Conservation (phyloP, 140 eudicot genomes). For the Ambrosia hybrid region DNA sequence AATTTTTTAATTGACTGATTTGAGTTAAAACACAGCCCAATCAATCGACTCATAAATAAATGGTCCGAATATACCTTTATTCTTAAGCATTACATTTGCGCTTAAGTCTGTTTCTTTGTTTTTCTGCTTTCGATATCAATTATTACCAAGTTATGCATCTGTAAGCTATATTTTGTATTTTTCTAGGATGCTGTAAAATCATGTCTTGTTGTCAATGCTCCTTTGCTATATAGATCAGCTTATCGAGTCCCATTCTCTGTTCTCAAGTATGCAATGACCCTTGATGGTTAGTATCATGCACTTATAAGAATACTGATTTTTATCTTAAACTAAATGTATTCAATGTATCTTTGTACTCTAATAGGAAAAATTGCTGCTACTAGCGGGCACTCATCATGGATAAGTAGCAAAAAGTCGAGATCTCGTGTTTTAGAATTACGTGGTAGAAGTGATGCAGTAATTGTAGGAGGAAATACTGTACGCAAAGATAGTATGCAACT, state of each 20-base stretch:
- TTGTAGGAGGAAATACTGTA: slow-evolving; percentile 39
- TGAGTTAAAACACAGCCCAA: not conserved
- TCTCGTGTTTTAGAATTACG: slow-evolving; percentile 81
- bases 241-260: slow-evolving; percentile 71
- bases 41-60: not conserved
- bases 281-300: slow-evolving; percentile 10
- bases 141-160: not conserved
- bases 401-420: slow-evolving; percentile 82
- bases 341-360: slow-evolving; percentile 16
- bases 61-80: not conserved
- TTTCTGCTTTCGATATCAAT: slow-evolving; percentile 1
- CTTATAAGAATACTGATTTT: not conserved
- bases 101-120: slow-evolving; percentile 10
- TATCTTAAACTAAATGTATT: not conserved
- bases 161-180: slow-evolving; percentile 3
- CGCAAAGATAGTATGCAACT: slow-evolving; percentile 76
- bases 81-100: not conserved
- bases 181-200: slow-evolving; percentile 81
- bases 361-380: slow-evolving; percentile 94
- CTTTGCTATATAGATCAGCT: slow-evolving; percentile 88
- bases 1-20: not conserved
- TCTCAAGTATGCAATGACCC: no score
- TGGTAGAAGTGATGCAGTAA: slow-evolving; percentile 93
- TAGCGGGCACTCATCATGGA: slow-evolving; percentile 95
- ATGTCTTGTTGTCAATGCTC: slow-evolving; percentile 93